Conservation (phyloP, 495 filamentous ascomycete species). For the Collariella sp. region DNA sequence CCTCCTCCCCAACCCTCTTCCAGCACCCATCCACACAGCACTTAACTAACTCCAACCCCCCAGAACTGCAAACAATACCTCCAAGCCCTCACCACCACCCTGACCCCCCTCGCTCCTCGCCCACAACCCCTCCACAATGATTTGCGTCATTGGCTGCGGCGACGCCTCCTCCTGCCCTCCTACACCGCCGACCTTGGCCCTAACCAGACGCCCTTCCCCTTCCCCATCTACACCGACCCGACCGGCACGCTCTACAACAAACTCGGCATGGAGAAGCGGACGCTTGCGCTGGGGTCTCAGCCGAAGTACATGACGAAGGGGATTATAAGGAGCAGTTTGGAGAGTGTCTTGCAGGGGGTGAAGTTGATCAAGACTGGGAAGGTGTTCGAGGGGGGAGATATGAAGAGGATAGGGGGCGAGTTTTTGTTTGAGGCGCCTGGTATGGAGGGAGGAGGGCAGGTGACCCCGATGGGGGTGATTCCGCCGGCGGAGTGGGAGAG, state of each 20-base stretch:
- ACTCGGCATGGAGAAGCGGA: constrained; percentile 64
- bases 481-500: neutral
- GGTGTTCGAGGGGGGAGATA: constrained; percentile 57
- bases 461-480: neutral
- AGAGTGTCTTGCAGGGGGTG: constrained; percentile 49
- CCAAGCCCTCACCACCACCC: constrained; percentile 48
- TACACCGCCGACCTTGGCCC: constrained; percentile 53
- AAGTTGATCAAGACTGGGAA: constrained; percentile 44
- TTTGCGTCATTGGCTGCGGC: constrained; percentile 73
- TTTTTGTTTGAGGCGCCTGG: constrained; percentile 59
- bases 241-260: constrained; percentile 57
- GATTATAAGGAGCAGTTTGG: constrained; percentile 36
- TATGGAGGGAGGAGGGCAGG: constrained; percentile 6
- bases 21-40: neutral
- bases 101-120: constrained; percentile 49
- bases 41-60: neutral
- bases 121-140: constrained; percentile 51
- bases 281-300: constrained; percentile 49
- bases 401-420: constrained; percentile 71
- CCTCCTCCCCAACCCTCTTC: neutral
- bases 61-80: constrained; percentile 71
- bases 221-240: constrained; percentile 77
- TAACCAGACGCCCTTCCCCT: constrained; percentile 62
- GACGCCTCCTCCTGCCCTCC: constrained; percentile 54
- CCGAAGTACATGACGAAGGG: constrained; percentile 59